Percentiles rank a stretch among this genome's conserved stretches.
phyloP scores from a whole-genome alignment of 108 stramenopile genomes.

The Tribonema minus region DNA sequence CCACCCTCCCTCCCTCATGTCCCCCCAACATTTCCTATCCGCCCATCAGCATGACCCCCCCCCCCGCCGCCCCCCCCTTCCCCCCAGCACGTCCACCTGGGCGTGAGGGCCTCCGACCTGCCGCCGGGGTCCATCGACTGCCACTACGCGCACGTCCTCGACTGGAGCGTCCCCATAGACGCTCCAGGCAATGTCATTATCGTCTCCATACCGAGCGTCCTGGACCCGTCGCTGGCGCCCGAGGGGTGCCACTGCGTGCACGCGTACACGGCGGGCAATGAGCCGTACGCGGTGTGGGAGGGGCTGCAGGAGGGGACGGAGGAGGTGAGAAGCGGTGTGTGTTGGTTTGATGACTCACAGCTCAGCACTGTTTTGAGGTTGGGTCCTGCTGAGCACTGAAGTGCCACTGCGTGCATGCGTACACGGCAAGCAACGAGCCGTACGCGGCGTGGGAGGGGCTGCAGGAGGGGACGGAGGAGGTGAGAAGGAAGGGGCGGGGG shows the following conservation, averaged over 20 bases:
- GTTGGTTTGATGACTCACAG: no score
- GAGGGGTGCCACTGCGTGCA: constrained; percentile 73
- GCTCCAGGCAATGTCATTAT: constrained; percentile 77
- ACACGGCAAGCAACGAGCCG: constrained; percentile 75
- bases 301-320: constrained; percentile 63
- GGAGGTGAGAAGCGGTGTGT: constrained; percentile 50
- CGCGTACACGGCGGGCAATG: constrained; percentile 74
- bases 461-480: constrained; percentile 63
- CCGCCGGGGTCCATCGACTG: constrained; percentile 35
- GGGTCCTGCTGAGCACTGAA: no score
- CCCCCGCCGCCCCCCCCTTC: background rate
- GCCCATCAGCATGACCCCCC: no score
- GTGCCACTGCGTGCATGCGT: constrained; percentile 74
- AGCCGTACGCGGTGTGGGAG: constrained; percentile 72
- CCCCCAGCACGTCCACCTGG: constrained; percentile 77
- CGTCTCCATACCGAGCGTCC: constrained; percentile 71
- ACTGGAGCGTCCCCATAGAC: constrained; percentile 68
- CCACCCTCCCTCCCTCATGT: no score
- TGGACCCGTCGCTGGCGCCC: constrained; percentile 76
- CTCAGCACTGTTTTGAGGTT: no score
- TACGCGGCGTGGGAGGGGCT: constrained; percentile 69
- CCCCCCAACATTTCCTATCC: no score
- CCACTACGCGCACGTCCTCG: constrained; percentile 77
- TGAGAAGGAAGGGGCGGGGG: no score
- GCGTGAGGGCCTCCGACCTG: constrained; percentile 64